Percentiles rank a stretch among this genome's conserved stretches.
Evolutionary conservation across 75 land plant genomes (phyloP).

Genomic region (Cunninghamia lanceolata): DNA sequence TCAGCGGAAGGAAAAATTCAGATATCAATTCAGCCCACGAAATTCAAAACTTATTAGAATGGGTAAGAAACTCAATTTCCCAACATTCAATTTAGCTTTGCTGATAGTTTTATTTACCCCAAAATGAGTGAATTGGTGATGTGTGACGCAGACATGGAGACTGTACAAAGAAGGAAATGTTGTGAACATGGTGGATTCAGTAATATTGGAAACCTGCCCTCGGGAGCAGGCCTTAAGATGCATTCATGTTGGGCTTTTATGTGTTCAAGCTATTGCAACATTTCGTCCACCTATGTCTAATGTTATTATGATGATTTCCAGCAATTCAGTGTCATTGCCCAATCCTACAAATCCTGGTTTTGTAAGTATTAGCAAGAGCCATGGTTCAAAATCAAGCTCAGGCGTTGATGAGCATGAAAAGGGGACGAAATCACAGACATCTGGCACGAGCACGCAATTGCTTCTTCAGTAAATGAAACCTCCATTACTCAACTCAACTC

Average conservation of each 20-base stretch:
- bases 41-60: not conserved
- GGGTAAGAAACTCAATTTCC: not conserved
- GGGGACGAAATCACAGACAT: not conserved
- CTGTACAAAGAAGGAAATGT: not conserved
- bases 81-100: not conserved
- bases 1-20: conserved; percentile 18
- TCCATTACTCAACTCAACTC: not conserved
- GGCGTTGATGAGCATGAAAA: too few relatives aligned
- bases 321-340: conserved; percentile 7
- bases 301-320: conserved; percentile 25
- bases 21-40: not conserved
- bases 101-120: not conserved
- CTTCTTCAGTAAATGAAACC: not conserved
- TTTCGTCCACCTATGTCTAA: conserved; percentile 24
- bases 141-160: conserved; percentile 11
- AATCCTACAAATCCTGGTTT: conserved; percentile 14
- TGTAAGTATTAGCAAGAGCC: not conserved
- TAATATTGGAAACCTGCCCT: not conserved
- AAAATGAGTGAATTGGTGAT: not conserved
- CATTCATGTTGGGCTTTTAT: conserved; percentile 27
- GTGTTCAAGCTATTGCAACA: conserved; percentile 16
- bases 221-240: conserved; percentile 12
- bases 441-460: too few relatives aligned
- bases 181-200: conserved; percentile 4
- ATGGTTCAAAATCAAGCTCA: too few relatives aligned